phyloP scores from a whole-genome alignment of 2,329 filamentous ascomycete species.

The Lecanicillium sp. region DNA sequence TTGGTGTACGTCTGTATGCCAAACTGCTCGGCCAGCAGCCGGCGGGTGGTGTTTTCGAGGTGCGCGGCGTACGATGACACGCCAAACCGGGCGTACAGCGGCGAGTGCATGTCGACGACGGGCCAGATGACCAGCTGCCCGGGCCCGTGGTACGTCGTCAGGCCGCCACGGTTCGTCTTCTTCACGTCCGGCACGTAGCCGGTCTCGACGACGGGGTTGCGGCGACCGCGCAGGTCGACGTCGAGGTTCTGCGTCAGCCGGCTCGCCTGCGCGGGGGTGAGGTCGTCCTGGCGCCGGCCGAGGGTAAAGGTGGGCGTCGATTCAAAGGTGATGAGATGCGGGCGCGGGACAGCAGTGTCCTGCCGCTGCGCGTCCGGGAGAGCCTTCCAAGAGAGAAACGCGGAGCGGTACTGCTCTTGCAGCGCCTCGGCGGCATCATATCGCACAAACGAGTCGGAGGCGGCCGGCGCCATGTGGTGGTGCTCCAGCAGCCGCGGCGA shows the following conservation, averaged over 20 bases:
- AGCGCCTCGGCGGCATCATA: constrained; percentile 23
- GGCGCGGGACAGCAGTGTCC: constrained; percentile 41
- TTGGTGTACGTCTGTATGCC: constrained; percentile 50
- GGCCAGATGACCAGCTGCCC: constrained; percentile 92
- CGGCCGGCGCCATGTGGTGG: constrained; percentile 19
- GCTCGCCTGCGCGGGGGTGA: constrained; percentile 37
- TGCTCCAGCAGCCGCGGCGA: constrained; percentile 18
- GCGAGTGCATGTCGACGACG: constrained; percentile 67
- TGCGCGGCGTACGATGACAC: constrained; percentile 71
- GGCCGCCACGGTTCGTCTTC: constrained; percentile 73
- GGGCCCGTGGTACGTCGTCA: constrained; percentile 92
- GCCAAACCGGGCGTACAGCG: constrained; percentile 48
- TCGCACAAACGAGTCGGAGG: constrained; percentile 15
- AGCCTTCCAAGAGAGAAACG: constrained; percentile 27
- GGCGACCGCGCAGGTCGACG: constrained; percentile 17
- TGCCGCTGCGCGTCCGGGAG: constrained; percentile 11
- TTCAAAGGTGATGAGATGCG: constrained; percentile 74
- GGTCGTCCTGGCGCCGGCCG: constrained; percentile 64
- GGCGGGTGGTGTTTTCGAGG: constrained; percentile 70
- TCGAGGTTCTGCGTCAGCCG: constrained; percentile 34
- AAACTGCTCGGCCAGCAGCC: constrained; percentile 48
- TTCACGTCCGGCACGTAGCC: constrained; percentile 50
- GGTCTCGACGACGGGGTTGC: constrained; percentile 21
- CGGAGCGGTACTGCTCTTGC: constrained; percentile 26
- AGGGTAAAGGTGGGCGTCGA: constrained; percentile 81